Base-by-base conservation (phyloP, 176 grass and related monocot genomes). In the Hsuehochloa calcarea region DNA sequence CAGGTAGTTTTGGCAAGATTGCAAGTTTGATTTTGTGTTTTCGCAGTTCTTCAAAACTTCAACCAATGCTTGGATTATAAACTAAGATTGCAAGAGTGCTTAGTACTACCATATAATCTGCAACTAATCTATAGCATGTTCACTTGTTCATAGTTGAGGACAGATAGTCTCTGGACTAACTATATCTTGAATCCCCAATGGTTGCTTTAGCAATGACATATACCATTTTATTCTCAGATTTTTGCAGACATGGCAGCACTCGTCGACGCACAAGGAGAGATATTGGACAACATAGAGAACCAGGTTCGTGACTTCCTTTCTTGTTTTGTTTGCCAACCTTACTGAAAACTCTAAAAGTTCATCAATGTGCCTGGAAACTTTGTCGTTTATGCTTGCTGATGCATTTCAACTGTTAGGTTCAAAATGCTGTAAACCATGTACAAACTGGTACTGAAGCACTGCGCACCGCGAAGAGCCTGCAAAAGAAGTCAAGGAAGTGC, bases 401-500 rank as follows among this genome's bases (percentile, higher is more conserved):
- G n/a, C 7, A 62, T 62, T 58, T 34, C 13, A 72, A 77, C 60
- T 39, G 15, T 5, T 67, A 94, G 87, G 90, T 92, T 81, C 74
- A 85, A 41, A 94, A 90, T 70, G 90, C 88, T n/a, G 79, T 92
- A 39, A 88, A 94, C 65, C 82, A 92, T 84, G 79, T 92, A 26
- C 75, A 90, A 25, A 81, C 67, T 73, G 90, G 88, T 22, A 90
- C 51, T 9, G 87, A 92, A 61, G 93, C 79, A 5, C 74, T 92
- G 38, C 87, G 47, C 22, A 58, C 49, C 10, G 93, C 93, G 14
- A 94, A 92, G 75, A 90, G 19, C 35, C 83, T 90, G 23, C 90
- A 90, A 79, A 92, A 88, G 85, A 94, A 83, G 54, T 94, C 93
- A 29, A 90, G 90, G 54, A 92, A 90, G 62, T 92, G 87, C 55